These are phyloP conservation scores for Fusarium sambucinum DNA, from an alignment of 2,329 filamentous ascomycete genomes.

Conservation along the genomic window DNA sequence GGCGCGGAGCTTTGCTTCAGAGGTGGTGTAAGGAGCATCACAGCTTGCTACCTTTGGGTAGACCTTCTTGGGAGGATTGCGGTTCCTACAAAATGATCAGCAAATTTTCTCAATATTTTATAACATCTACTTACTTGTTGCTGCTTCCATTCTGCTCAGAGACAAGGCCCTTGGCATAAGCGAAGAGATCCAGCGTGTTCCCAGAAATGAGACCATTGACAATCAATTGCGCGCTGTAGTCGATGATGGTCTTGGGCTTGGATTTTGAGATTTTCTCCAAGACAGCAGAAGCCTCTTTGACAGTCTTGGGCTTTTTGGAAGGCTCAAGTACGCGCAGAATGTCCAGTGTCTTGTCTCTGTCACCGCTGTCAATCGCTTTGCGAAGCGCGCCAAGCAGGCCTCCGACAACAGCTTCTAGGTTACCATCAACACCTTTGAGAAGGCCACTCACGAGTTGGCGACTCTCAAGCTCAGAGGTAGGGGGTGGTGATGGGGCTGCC, in stretches of 20 bases:
- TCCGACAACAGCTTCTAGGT: not conserved
- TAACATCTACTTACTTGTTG: not conserved
- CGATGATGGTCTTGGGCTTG: not conserved
- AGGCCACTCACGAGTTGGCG: not conserved
- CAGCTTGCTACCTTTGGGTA: constrained; percentile 14
- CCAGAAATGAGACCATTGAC: constrained; percentile 4
- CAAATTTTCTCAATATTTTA: rapidly evolving
- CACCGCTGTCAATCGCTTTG: not conserved
- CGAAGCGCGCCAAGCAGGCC: not conserved
- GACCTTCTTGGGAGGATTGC: not conserved
- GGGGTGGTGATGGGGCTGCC: not conserved
- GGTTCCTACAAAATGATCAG: not conserved
- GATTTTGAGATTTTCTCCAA: not conserved
- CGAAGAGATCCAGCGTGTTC: not conserved
- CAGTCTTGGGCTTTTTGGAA: not conserved
- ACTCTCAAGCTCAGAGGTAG: not conserved
- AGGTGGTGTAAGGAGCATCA: not conserved
- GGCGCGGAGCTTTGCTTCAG: constrained; percentile 8
- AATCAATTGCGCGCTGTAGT: constrained; percentile 6
- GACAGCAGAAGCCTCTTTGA: not conserved
- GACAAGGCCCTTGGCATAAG: not conserved
- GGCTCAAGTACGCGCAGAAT: not conserved
- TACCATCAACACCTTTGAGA: not conserved
- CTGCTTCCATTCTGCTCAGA: not conserved
- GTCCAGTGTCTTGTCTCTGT: not conserved